These are phyloP conservation scores for Rhodomyrtus tomentosa DNA, from an alignment of 345 rosid genomes.

Conservation along the genomic window DNA sequence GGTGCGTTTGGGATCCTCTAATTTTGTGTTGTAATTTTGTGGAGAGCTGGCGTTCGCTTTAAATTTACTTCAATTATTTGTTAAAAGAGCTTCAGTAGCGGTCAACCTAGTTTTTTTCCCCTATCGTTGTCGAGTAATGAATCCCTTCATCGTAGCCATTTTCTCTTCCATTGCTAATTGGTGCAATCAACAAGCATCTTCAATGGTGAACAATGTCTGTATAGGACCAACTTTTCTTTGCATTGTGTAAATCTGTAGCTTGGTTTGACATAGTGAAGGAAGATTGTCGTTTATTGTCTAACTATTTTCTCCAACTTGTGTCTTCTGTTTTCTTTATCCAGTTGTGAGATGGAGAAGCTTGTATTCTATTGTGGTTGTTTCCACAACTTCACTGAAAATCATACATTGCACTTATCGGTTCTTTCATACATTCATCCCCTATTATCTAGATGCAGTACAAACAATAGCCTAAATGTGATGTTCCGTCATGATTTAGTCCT, in stretches of 20 bases:
- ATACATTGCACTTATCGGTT: background rate
- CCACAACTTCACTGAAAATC: background rate
- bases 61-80: background rate
- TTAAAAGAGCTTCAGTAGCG: background rate
- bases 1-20: background rate
- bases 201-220: too few species aligned
- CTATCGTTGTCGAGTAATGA: background rate
- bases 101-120: background rate
- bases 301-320: background rate
- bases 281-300: background rate
- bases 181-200: background rate
- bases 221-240: background rate
- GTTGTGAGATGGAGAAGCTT: background rate
- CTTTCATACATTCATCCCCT: background rate
- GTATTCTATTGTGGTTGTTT: background rate
- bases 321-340: background rate
- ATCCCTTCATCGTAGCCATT: background rate
- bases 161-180: background rate
- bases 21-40: background rate
- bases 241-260: background rate
- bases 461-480: background rate
- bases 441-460: background rate
- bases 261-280: background rate
- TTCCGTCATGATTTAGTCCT: background rate
- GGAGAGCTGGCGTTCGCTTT: background rate